Percentiles rank a stretch among this genome's conserved stretches.
Conservation (phyloP, 2,329 filamentous ascomycete species). For the Ploettnerulaceae sp. region DNA sequence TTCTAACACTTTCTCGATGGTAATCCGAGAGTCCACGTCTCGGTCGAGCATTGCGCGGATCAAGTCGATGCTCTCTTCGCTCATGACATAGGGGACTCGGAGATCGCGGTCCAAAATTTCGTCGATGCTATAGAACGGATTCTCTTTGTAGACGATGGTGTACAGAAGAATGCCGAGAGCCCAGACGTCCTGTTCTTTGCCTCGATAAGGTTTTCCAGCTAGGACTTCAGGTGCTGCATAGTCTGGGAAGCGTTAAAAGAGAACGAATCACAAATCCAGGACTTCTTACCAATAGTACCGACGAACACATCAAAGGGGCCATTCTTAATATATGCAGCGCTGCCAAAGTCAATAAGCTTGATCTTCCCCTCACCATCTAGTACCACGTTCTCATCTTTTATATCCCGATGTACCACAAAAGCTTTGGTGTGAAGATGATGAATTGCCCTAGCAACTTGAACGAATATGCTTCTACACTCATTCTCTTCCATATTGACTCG, state of each 20-base stretch:
- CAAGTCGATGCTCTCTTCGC: slow-evolving; percentile 88
- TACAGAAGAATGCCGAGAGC: slow-evolving; percentile 94
- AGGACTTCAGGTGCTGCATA: slow-evolving; percentile 98
- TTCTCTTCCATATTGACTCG: slow-evolving; percentile 93
- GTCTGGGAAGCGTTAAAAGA: slow-evolving; percentile 54
- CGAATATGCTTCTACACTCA: slow-evolving; percentile 92
- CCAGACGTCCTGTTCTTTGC: slow-evolving; percentile 98
- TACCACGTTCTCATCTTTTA: slow-evolving; percentile 98
- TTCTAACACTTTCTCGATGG: slow-evolving; percentile 81
- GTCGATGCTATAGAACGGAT: slow-evolving; percentile 97
- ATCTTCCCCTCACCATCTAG: slow-evolving; percentile 92
- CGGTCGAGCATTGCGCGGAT: slow-evolving; percentile 90
- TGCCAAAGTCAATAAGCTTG: slow-evolving; percentile 97
- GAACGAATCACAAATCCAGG: no score
- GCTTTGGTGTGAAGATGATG: slow-evolving; percentile 90
- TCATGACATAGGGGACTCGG: slow-evolving; percentile 81
- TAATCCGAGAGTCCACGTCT: slow-evolving; percentile 74
- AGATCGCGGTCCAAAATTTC: slow-evolving; percentile 98
- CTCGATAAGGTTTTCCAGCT: slow-evolving; percentile 83
- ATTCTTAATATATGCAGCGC: slow-evolving; percentile 96
- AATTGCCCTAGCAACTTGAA: slow-evolving; percentile 84
- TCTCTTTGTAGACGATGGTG: slow-evolving; percentile 99
- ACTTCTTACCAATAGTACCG: slow-evolving; percentile 86
- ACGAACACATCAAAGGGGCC: slow-evolving; percentile 99
- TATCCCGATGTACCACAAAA: slow-evolving; percentile 90